A percentile compares a stretch with the other conserved stretches of the same genome.
These are phyloP conservation scores for Obelidium mucronatum DNA, from an alignment of 192 early-diverging fungal genomes.

Conservation along the genomic window DNA sequence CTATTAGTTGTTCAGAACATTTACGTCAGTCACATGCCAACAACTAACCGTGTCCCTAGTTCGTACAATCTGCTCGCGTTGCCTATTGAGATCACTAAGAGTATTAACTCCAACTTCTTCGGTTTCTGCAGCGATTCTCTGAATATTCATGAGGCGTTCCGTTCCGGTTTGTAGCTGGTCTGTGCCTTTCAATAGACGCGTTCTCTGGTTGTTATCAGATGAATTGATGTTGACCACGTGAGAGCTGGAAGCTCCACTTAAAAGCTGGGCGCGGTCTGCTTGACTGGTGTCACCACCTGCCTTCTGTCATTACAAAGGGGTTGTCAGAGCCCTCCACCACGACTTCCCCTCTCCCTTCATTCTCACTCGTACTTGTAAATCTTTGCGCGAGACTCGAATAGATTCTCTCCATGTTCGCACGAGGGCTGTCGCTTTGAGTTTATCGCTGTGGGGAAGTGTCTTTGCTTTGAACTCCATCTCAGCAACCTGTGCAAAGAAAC, in stretches of 20 bases:
- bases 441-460: not conserved
- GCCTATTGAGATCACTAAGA: slow-evolving; percentile 79
- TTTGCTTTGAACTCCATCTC: slow-evolving; percentile 20
- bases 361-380: slow-evolving; percentile 12
- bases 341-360: no score
- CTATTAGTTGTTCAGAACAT: slow-evolving; percentile 21
- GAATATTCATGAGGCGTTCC: slow-evolving; percentile 82
- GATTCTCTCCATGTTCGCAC: slow-evolving; percentile 11
- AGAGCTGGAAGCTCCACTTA: slow-evolving; percentile 21
- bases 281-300: no score
- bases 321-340: no score
- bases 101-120: slow-evolving; percentile 87
- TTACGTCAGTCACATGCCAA: no score
- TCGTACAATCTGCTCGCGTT: slow-evolving; percentile 89
- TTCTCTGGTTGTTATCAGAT: slow-evolving; percentile 74
- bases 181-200: slow-evolving; percentile 79
- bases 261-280: slow-evolving; percentile 56
- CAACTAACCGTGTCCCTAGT: slow-evolving; percentile 83
- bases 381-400: slow-evolving; percentile 6
- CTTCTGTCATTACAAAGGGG: no score
- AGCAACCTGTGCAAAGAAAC: slow-evolving; percentile 22
- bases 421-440: slow-evolving; percentile 24
- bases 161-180: slow-evolving; percentile 81
- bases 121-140: slow-evolving; percentile 90
- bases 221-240: slow-evolving; percentile 48